phyloP scores from a whole-genome alignment of 768 basidiomycete genomes.

The Sistotremastrum niveocremeum region DNA sequence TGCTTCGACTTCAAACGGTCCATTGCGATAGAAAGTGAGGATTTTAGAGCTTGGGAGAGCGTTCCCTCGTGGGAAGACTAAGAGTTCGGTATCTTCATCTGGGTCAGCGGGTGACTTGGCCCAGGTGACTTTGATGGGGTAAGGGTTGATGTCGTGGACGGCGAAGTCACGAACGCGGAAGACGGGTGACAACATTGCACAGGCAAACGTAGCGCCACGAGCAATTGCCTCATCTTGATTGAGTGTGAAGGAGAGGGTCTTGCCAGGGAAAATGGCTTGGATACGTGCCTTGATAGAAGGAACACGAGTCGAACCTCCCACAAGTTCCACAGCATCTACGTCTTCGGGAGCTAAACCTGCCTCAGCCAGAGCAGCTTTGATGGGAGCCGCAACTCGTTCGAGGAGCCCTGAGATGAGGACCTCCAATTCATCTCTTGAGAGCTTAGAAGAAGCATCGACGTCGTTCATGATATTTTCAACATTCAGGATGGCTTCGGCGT shows the following conservation, averaged over 20 bases:
- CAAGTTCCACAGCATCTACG: conserved; percentile 82
- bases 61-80: conserved; percentile 82
- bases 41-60: conserved; percentile 86
- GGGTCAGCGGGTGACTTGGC: conserved; percentile 56
- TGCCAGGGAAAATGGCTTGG: conserved; percentile 68
- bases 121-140: conserved; percentile 90
- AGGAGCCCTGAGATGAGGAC: conserved; percentile 61
- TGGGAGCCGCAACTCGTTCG: conserved; percentile 58
- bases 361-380: conserved; percentile 66
- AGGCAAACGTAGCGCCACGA: conserved; percentile 92
- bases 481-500: conserved; percentile 74
- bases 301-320: conserved; percentile 88
- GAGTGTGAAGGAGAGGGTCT: conserved; percentile 78
- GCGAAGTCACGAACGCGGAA: conserved; percentile 97
- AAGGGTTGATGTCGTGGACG: conserved; percentile 72
- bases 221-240: conserved; percentile 98
- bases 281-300: conserved; percentile 86
- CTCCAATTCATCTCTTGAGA: conserved; percentile 77
- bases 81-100: conserved; percentile 83
- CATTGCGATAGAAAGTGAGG: conserved; percentile 86
- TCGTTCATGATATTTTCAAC: conserved; percentile 97
- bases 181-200: conserved; percentile 92
- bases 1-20: conserved; percentile 80
- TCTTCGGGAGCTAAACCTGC: conserved; percentile 74
- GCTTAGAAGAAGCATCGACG: conserved; percentile 77